Evolutionary conservation across 441 rosid species (phyloP).

Genomic region (Arabidopsis hybrid): DNA sequence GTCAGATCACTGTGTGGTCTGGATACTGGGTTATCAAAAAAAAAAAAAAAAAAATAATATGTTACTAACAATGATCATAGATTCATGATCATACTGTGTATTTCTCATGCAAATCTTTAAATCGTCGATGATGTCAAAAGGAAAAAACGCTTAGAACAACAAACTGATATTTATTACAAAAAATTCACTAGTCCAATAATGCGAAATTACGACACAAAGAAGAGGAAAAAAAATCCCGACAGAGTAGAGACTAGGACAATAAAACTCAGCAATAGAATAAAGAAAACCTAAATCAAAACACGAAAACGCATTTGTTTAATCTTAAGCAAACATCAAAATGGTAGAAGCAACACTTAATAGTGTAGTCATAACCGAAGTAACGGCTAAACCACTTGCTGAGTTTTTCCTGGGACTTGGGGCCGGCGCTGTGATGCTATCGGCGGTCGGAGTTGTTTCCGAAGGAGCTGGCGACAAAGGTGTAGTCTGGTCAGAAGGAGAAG

Average conservation of each 20-base stretch:
- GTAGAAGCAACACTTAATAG: constrained; percentile 17
- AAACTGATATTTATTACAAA: not conserved
- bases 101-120: too few species aligned
- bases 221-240: not conserved
- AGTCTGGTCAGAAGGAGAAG: not conserved
- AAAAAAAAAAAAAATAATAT: too few species aligned
- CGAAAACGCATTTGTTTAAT: not conserved
- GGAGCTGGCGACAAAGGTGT: constrained; percentile 26
- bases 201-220: not conserved
- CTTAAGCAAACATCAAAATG: constrained; percentile 23
- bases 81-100: too few species aligned
- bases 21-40: too few species aligned
- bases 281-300: constrained; percentile 7
- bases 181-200: constrained; percentile 11
- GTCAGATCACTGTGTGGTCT: too few species aligned
- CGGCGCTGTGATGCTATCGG: constrained; percentile 5
- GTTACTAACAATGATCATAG: not conserved
- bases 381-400: constrained; percentile 32
- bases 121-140: not conserved
- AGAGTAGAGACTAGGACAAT: not conserved
- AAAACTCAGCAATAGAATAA: constrained; percentile 7
- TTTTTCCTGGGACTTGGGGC: constrained; percentile 21
- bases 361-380: constrained; percentile 33
- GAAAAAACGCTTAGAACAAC: not conserved
- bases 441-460: not conserved